A percentile compares a stretch with the other conserved stretches of the same genome.
Conservation (phyloP, 1,139 yeast genomes). For the Yamadazyma buinensis region DNA sequence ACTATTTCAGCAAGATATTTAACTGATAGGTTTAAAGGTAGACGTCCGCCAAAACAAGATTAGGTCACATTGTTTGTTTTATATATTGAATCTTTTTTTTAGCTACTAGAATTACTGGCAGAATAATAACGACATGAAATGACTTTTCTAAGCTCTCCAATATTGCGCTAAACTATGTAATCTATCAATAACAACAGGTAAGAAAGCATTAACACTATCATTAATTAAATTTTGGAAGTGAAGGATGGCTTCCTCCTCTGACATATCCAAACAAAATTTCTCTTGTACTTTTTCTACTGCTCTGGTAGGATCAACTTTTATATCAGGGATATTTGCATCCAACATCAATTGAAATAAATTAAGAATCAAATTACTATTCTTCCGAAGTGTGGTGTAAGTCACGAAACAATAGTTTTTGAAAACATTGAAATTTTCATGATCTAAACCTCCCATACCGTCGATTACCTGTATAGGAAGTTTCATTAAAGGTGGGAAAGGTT, state of each 20-base stretch:
- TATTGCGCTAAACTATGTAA: constrained; percentile 94
- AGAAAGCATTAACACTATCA: constrained; percentile 87
- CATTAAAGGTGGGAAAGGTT: constrained; percentile 98
- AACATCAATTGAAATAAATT: constrained; percentile 93
- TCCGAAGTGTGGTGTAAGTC: constrained; percentile 84
- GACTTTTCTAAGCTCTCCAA: constrained; percentile 83
- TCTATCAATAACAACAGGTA: constrained; percentile 94
- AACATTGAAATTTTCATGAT: constrained; percentile 77
- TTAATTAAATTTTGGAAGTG: constrained; percentile 92
- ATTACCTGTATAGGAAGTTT: constrained; percentile 94
- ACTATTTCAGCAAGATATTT: constrained; percentile 19
- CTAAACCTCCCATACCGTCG: constrained; percentile 96
- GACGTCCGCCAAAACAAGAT: constrained; percentile 11
- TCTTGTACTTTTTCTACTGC: constrained; percentile 90
- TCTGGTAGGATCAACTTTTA: constrained; percentile 67
- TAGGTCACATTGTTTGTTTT: not conserved
- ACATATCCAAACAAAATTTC: constrained; percentile 87
- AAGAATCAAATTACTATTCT: constrained; percentile 83
- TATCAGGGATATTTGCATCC: constrained; percentile 88
- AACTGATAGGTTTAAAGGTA: constrained; percentile 20
- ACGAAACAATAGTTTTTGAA: constrained; percentile 94
- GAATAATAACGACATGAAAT: no score
- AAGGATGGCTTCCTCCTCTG: constrained; percentile 90
- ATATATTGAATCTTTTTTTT: not conserved
- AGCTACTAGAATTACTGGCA: no score